These are phyloP conservation scores for Lactarius hengduanensis DNA, from an alignment of 768 basidiomycete genomes.

Conservation along the genomic window DNA sequence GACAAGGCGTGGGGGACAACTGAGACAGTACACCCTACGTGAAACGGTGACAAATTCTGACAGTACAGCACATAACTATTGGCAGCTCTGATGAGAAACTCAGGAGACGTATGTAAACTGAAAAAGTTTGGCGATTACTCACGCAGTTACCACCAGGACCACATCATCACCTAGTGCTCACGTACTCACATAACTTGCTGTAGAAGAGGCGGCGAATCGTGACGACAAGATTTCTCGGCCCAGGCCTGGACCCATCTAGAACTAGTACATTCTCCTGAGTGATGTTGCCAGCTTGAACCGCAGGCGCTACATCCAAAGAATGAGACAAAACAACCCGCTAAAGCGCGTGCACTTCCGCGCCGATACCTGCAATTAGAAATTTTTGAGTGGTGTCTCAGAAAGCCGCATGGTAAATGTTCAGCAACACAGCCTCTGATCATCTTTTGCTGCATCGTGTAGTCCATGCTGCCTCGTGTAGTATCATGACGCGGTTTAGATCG, in stretches of 20 bases:
- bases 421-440: slow-evolving; percentile 22
- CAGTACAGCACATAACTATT: background rate
- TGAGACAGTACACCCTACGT: background rate
- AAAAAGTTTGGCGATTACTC: background rate
- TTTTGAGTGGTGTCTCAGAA: slow-evolving; percentile 12
- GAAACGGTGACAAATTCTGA: background rate
- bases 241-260: background rate
- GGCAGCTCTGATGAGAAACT: background rate
- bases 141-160: background rate
- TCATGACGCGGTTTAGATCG: slow-evolving; percentile 4
- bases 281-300: background rate
- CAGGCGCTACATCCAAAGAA: background rate
- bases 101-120: background rate
- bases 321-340: background rate
- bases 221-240: background rate
- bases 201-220: background rate
- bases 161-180: background rate
- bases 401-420: slow-evolving; percentile 28
- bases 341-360: background rate
- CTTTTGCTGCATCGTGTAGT: slow-evolving; percentile 7
- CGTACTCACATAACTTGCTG: background rate
- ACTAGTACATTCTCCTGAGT: background rate
- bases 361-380: background rate
- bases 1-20: background rate
- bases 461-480: background rate